Evolutionary conservation across 768 basidiomycete genomes (phyloP), one percentile per base, ranked within the genome.

Genomic region (Mycena vulgaris): DNA sequence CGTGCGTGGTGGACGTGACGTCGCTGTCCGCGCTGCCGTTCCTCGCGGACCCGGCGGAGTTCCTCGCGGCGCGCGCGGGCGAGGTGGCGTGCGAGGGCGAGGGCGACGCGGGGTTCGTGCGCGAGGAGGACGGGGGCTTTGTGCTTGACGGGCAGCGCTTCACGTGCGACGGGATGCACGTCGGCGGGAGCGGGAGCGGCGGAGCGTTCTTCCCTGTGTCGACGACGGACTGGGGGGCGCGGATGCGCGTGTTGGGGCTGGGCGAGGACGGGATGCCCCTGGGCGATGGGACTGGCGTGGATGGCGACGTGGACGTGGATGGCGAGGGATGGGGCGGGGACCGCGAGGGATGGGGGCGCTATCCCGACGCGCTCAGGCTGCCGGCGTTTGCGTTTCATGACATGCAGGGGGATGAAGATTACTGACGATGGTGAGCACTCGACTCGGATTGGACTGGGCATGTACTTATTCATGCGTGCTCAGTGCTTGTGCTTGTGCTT

Each of bases 11-110:
- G 3, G 68, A 69, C 23, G 14, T 60, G 49, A 64, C 68, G 30
- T 49, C 68, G 31, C 68, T 69, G 1, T 69, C 68, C 0, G 69
- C 63, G 31, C 33, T 70, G 28, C 63, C 69, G 13, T 70, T 70
- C 52, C 69, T 70, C 53, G 49, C 40, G 6, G 19, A 45, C 21
- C 63, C 69, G 9, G 47, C 28, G 16, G 45, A 2, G 23, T 57
- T 19, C 51, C 51, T 57, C 33, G n/a, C 56, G 16, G 21, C 42
- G n/a, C 39, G 8, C 37, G 1, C 28, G 27, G 13, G 8, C 6
- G 60, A 52, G 23, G 37, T 39, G 14, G 31, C 33, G 14, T 23
- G 13, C 21, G 48, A 47, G 42, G 42, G 5, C 23, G n/a, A 4
- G 3, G 31, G 45, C 7, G 31, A 27, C 39, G 10, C 9, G 28